phyloP scores from a whole-genome alignment of 257 asterid species.

The Scutellaria minor region DNA sequence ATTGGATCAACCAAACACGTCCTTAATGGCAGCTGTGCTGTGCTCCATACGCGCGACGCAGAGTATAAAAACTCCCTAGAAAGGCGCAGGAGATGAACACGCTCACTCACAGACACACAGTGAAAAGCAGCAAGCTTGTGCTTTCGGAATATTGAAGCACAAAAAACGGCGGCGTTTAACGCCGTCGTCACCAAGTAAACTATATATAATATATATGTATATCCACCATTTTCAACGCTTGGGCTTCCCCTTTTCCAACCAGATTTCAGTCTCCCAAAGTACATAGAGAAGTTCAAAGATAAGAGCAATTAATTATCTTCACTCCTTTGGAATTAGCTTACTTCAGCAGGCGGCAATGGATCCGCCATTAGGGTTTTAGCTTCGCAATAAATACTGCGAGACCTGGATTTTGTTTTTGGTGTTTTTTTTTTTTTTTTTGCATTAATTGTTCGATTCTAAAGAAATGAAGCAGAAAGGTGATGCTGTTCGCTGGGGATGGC shows the following conservation, averaged over 20 bases:
- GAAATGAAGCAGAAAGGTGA: conserved; percentile 61
- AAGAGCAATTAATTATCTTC: conserved; percentile 22
- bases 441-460: neutral
- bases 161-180: conserved; percentile 46
- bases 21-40: neutral
- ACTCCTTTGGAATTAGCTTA: conserved; percentile 25
- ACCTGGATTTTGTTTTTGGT: conserved; percentile 5
- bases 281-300: neutral
- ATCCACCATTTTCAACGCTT: conserved; percentile 28
- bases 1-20: conserved; percentile 12
- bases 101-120: conserved; percentile 25
- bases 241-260: conserved; percentile 20
- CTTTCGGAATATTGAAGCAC: conserved; percentile 10
- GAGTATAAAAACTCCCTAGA: conserved; percentile 13
- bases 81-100: conserved; percentile 24
- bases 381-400: conserved; percentile 17
- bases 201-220: neutral
- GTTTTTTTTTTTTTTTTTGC: neutral
- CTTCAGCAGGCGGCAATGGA: conserved; percentile 54
- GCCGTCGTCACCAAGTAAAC: conserved; percentile 34
- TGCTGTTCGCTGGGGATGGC: conserved; percentile 40
- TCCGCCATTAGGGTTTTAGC: conserved; percentile 49
- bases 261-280: conserved; percentile 24
- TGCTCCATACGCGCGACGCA: conserved; percentile 4
- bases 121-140: conserved; percentile 27